phyloP scores from a whole-genome alignment of 257 asterid genomes.

The Solanum tarijense region DNA sequence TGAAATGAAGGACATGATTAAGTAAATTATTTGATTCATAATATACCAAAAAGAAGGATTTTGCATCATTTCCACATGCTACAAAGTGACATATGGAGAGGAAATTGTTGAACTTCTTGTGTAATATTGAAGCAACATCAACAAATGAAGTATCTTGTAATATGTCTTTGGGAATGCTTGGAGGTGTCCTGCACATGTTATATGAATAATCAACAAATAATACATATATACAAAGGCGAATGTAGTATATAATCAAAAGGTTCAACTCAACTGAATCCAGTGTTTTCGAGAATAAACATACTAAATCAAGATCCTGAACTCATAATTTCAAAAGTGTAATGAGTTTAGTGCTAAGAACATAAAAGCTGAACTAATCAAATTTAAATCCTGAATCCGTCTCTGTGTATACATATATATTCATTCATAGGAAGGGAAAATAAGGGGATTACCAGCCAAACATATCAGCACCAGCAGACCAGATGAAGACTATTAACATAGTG shows the following conservation, averaged over 20 bases:
- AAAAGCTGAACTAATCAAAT: background rate
- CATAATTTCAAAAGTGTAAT: background rate
- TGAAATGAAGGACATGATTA: background rate
- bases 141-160: slow-evolving; percentile 22
- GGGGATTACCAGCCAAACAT: slow-evolving; percentile 31
- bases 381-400: background rate
- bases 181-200: slow-evolving; percentile 36
- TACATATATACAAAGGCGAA: background rate
- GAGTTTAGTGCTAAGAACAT: background rate
- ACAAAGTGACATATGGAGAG: slow-evolving; percentile 17
- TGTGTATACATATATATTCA: background rate
- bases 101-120: slow-evolving; percentile 19
- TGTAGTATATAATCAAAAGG: background rate
- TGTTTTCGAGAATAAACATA: background rate
- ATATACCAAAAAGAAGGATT: slow-evolving; percentile 38
- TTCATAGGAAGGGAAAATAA: background rate
- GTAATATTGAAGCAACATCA: slow-evolving; percentile 19
- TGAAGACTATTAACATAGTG: slow-evolving; percentile 39
- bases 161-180: slow-evolving; percentile 22
- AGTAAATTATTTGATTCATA: background rate
- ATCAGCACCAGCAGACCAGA: slow-evolving; percentile 37
- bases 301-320: background rate
- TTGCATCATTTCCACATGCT: slow-evolving; percentile 44
- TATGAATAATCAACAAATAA: background rate
- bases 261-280: background rate